Conservation (phyloP, 164 flowering plant genomes). For the Macadamia tetraphylla region DNA sequence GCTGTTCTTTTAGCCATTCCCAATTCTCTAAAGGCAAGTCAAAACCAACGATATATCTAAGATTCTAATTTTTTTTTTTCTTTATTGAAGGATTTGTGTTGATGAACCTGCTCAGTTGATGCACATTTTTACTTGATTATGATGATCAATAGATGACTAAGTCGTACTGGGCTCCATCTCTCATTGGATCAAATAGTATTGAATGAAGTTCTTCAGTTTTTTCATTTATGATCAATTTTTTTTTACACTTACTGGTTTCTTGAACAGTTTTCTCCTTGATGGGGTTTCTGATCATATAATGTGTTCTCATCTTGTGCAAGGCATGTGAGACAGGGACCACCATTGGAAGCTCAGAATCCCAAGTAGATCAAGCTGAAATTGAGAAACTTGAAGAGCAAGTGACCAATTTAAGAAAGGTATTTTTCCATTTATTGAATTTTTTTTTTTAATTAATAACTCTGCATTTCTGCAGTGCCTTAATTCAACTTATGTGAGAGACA, state of each 20-base stretch:
- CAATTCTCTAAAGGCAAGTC: constrained; percentile 44
- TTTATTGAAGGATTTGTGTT: too few species aligned
- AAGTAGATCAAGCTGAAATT: constrained; percentile 44
- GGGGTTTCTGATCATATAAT: not conserved
- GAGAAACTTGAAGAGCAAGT: constrained; percentile 63
- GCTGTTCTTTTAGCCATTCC: constrained; percentile 62
- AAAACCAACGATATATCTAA: not conserved
- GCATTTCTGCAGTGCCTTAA: too few species aligned
- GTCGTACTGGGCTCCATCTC: too few species aligned
- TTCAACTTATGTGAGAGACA: too few species aligned
- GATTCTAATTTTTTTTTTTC: not conserved
- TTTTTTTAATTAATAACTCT: too few species aligned
- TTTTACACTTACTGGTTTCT: too few species aligned
- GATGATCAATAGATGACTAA: too few species aligned
- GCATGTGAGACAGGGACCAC: constrained; percentile 34
- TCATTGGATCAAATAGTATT: too few species aligned
- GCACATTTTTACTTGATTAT: too few species aligned
- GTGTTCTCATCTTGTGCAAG: constrained; percentile 5
- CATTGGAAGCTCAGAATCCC: constrained; percentile 15
- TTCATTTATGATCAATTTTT: too few species aligned
- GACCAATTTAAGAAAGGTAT: constrained; percentile 58
- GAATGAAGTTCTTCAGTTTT: too few species aligned
- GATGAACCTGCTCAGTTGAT: too few species aligned
- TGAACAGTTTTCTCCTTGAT: not conserved
- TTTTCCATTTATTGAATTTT: not conserved